phyloP scores from a whole-genome alignment of 805 yeast genomes.

The Saccharomyces eubayanus region DNA sequence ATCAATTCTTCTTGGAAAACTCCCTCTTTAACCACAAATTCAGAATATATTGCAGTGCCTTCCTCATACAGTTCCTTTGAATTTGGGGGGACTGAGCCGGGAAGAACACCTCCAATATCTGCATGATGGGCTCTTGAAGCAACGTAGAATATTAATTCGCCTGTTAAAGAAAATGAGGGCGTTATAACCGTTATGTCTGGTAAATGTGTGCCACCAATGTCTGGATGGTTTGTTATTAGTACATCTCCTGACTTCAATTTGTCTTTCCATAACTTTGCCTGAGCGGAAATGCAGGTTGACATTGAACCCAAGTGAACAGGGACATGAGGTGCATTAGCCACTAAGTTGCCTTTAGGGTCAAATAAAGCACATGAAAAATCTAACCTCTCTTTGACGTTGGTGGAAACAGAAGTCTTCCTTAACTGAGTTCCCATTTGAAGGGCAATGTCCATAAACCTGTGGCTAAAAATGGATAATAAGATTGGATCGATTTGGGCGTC shows the following conservation, averaged over 20 bases:
- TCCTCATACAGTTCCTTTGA: slow-evolving; percentile 80
- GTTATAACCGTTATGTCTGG: slow-evolving; percentile 91
- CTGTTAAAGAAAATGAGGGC: slow-evolving; percentile 64
- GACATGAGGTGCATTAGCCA: slow-evolving; percentile 82
- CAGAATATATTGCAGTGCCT: slow-evolving; percentile 82
- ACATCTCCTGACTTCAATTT: slow-evolving; percentile 67
- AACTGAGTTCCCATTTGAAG: slow-evolving; percentile 81
- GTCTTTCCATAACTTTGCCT: slow-evolving; percentile 56
- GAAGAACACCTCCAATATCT: slow-evolving; percentile 85
- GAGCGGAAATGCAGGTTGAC: slow-evolving; percentile 69
- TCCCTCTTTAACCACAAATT: slow-evolving; percentile 62
- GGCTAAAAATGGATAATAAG: slow-evolving; percentile 66
- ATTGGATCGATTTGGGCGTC: slow-evolving; percentile 51
- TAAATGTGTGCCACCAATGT: slow-evolving; percentile 77
- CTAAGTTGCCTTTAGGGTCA: slow-evolving; percentile 66
- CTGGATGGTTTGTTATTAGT: slow-evolving; percentile 71
- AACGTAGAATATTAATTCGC: slow-evolving; percentile 66
- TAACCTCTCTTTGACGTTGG: slow-evolving; percentile 74
- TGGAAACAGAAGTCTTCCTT: slow-evolving; percentile 71
- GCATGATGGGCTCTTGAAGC: slow-evolving; percentile 96
- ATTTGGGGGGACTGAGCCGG: slow-evolving; percentile 93
- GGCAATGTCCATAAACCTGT: slow-evolving; percentile 83
- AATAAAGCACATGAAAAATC: slow-evolving; percentile 83
- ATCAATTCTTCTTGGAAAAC: slow-evolving; percentile 67
- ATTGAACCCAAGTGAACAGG: slow-evolving; percentile 84